Evolutionary conservation across 2,329 filamentous ascomycete genomes (phyloP).

Genomic region (Colletotrichum godetiae): DNA sequence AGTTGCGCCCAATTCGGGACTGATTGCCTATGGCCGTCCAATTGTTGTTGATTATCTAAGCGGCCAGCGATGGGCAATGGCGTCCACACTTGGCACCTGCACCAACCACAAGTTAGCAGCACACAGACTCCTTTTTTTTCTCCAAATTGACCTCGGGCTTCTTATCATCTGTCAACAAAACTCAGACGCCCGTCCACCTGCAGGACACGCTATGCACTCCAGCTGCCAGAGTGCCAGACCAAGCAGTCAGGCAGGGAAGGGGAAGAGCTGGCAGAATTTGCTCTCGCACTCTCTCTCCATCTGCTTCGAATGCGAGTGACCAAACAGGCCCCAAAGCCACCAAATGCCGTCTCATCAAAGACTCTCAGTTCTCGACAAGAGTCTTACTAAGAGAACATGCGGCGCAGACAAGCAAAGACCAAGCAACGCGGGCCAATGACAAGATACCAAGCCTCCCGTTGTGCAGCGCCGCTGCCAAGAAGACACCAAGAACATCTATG

Average conservation of each 20-base stretch:
- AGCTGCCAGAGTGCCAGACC: no score
- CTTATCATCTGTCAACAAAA: background rate
- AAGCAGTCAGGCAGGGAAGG: background rate
- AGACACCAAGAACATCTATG: background rate
- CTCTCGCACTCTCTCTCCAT: background rate
- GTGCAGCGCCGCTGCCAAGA: slow-evolving; percentile 5
- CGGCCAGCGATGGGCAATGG: background rate
- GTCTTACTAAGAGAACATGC: background rate
- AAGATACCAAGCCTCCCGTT: background rate
- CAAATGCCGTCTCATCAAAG: background rate
- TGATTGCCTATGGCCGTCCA: background rate
- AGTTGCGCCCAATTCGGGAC: background rate
- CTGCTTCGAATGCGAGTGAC: no score
- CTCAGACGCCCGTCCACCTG: background rate
- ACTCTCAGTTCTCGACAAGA: background rate
- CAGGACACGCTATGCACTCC: background rate
- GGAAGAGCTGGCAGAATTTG: background rate
- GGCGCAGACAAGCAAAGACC: background rate
- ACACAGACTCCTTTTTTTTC: background rate
- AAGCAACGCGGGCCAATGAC: background rate
- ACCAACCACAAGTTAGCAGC: background rate
- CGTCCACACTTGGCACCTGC: background rate
- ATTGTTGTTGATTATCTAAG: background rate
- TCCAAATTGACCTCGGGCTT: background rate
- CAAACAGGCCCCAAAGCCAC: background rate